Evolutionary conservation across 208 protist species (phyloP).

Genomic region (Tritrichomonas foetus): DNA sequence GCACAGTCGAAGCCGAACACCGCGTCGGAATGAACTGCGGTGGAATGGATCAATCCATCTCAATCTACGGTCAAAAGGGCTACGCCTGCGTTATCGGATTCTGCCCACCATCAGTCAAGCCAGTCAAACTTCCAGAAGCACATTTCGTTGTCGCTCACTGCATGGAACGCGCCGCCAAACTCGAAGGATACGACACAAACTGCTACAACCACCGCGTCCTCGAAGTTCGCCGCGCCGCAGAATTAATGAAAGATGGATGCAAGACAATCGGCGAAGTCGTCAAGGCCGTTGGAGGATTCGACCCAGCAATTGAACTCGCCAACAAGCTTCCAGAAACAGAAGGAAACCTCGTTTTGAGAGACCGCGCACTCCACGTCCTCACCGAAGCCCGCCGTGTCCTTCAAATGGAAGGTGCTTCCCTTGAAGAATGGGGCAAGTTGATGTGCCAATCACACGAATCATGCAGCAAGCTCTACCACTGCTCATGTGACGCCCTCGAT

Average conservation of each 20-base stretch:
- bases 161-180: not conserved
- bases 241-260: not conserved
- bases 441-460: slow-evolving; percentile 3
- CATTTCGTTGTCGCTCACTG: slow-evolving; percentile 36
- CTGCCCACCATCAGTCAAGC: not conserved
- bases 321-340: not conserved
- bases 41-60: slow-evolving; percentile 41
- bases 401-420: not conserved
- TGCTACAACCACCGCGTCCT: slow-evolving; percentile 24
- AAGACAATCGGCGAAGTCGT: slow-evolving; percentile 36
- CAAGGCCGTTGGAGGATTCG: not conserved
- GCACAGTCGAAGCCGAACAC: not conserved
- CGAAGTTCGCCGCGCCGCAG: slow-evolving; percentile 21
- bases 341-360: not conserved
- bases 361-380: not conserved
- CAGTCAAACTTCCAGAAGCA: not conserved
- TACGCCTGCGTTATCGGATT: not conserved
- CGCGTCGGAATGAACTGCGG: slow-evolving; percentile 30
- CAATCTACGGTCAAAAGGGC: not conserved
- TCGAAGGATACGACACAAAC: not conserved
- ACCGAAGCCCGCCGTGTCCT: slow-evolving; percentile 26
- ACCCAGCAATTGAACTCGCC: not conserved
- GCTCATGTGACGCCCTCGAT: slow-evolving; percentile 12
- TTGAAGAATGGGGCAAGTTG: not conserved
- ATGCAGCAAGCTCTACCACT: slow-evolving; percentile 8